Evolutionary conservation across 306 rosid genomes (phyloP).

Genomic region (Echinosophora koreensis): DNA sequence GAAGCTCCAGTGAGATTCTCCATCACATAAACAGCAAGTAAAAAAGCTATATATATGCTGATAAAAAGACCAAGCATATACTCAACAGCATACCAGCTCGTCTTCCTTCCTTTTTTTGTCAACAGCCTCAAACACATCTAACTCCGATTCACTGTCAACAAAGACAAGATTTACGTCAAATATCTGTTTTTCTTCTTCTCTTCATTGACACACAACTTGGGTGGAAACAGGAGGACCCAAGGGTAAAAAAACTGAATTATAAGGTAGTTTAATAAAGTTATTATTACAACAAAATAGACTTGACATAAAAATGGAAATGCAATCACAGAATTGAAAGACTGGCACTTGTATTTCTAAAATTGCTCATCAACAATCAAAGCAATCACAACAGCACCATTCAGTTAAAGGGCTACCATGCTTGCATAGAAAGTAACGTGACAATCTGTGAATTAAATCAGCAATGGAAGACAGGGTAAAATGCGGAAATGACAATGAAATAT

Average conservation of each 20-base stretch:
- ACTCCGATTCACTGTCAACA: slow-evolving; percentile 86
- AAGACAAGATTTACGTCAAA: slow-evolving; percentile 39
- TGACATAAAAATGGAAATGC: slow-evolving; percentile 27
- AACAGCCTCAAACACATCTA: slow-evolving; percentile 91
- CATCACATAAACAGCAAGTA: slow-evolving; percentile 16
- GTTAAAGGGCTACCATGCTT: not conserved
- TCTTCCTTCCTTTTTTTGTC: slow-evolving; percentile 81
- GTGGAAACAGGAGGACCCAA: slow-evolving; percentile 11
- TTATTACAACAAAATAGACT: not conserved
- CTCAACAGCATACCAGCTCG: slow-evolving; percentile 71
- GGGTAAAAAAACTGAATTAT: not conserved
- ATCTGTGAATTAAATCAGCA: slow-evolving; percentile 34
- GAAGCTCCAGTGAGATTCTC: slow-evolving; percentile 24
- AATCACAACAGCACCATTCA: slow-evolving; percentile 1
- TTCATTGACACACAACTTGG: slow-evolving; percentile 10
- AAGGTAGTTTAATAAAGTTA: slow-evolving; percentile 1
- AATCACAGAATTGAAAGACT: slow-evolving; percentile 17
- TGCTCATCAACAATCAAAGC: slow-evolving; percentile 32
- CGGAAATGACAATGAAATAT: slow-evolving; percentile 34
- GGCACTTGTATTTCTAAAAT: slow-evolving; percentile 10
- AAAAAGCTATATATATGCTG: slow-evolving; percentile 30
- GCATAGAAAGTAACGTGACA: slow-evolving; percentile 20
- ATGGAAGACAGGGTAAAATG: slow-evolving; percentile 1
- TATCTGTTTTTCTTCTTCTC: not conserved
- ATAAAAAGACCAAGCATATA: slow-evolving; percentile 35